Evolutionary conservation across 2,329 filamentous ascomycete genomes (phyloP), one percentile per base, ranked within the genome.

Genomic region (Neofusicoccum laricinum): DNA sequence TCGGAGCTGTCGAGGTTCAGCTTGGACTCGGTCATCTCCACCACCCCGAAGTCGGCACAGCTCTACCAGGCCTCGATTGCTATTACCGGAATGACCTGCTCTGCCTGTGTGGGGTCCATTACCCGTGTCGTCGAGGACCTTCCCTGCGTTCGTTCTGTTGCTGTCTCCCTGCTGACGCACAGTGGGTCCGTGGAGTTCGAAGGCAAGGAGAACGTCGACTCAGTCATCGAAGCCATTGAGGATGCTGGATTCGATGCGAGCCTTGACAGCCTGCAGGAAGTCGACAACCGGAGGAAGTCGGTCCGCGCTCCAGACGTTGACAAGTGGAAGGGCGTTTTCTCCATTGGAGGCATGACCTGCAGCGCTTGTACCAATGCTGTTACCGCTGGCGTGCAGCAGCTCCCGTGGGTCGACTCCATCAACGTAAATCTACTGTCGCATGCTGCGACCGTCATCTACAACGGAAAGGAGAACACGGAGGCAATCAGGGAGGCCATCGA

Each of bases 341-440:
- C 80, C 14, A 81, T 87, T 50, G 78, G 78, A 15, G 85, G 85
- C 14, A 86, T 87, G 83, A 86, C 84, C 2, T 87, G 84, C 70
- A 82, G 82, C 61, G 80, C 84, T 4, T 87, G 85, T 68, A 80
- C 84, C 3, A 79, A 78, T 12, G 76, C 79, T 30, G 77, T 87
- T 55, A 82, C 78, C 0, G 73, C 77, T 55, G 81, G 80, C 1
- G 67, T 87, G 6, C 71, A 82, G 63, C 73, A 79, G 43, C 69
- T 81, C 8, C 65, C 76, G 1, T 85, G 80, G 71, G 76, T 86
- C 6, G 74, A 75, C 12, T 72, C 77, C 48, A 80, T 81, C 38
- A 79, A 81, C 38, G 78, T 87, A 36, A 84, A 82, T 66, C 76
- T 85, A 4, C 70, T 86, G 32, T 79, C 81, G 1, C 80, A 84